phyloP scores from a whole-genome alignment of 352 stramenopile species.

The Globisporangium cylindrosporum region DNA sequence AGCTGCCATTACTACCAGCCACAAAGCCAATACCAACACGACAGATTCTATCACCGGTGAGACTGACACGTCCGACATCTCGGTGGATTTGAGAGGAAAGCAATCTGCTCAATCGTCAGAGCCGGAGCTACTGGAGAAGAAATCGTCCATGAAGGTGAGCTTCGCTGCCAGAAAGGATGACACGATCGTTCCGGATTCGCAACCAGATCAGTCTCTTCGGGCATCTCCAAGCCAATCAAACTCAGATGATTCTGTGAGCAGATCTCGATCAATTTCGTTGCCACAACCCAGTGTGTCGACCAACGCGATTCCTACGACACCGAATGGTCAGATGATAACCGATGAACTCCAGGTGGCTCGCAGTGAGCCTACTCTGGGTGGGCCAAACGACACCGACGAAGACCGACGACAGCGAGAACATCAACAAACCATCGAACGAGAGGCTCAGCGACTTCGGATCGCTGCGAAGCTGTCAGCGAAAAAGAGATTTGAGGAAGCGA shows the following conservation, averaged over 20 bases:
- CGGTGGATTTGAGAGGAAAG: background rate
- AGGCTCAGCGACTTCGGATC: constrained; percentile 61
- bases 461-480: constrained; percentile 66
- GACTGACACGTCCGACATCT: constrained; percentile 9
- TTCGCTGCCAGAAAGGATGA: constrained; percentile 15
- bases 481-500: constrained; percentile 75
- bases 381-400: constrained; percentile 20
- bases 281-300: constrained; percentile 4
- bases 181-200: constrained; percentile 5
- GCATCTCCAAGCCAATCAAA: background rate
- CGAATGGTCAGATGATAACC: constrained; percentile 8
- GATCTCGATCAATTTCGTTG: constrained; percentile 12
- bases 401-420: constrained; percentile 50
- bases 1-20: background rate
- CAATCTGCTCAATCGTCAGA: background rate
- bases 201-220: constrained; percentile 9
- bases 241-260: constrained; percentile 8
- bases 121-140: constrained; percentile 6
- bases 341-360: constrained; percentile 3
- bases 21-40: background rate
- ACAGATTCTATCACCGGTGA: background rate
- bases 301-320: constrained; percentile 5
- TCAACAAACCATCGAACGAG: constrained; percentile 57
- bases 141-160: constrained; percentile 14
- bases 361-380: background rate